These are phyloP conservation scores for Gleditsia sinensis DNA, from an alignment of 306 rosid genomes.

Conservation along the genomic window DNA sequence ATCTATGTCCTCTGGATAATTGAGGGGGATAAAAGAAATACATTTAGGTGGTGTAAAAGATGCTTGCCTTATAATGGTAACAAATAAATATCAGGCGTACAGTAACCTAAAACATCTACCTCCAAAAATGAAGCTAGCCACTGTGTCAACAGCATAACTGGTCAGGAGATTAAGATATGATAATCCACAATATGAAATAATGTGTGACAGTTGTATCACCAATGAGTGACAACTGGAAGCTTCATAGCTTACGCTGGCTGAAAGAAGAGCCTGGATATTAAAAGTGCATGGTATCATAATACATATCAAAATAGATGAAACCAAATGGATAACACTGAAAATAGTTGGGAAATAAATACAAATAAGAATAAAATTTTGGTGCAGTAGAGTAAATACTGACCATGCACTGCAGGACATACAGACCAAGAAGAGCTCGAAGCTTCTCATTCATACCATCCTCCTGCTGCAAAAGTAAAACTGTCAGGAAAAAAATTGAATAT, in stretches of 20 bases:
- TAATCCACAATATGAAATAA: conserved; percentile 74
- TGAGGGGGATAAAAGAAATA: not conserved
- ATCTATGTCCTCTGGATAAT: conserved; percentile 65
- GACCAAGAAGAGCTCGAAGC: conserved; percentile 72
- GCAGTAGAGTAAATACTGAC: conserved; percentile 41
- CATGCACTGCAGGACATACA: conserved; percentile 74
- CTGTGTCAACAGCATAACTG: conserved; percentile 55
- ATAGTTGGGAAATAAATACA: conserved; percentile 14
- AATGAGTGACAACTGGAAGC: conserved; percentile 47
- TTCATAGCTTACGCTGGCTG: conserved; percentile 53
- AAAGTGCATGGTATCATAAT: conserved; percentile 29
- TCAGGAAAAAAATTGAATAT: conserved; percentile 26
- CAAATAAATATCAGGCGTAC: conserved; percentile 6
- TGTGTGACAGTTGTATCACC: conserved; percentile 55
- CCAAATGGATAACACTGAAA: not conserved
- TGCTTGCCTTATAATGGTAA: conserved; percentile 13
- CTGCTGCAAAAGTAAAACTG: conserved; percentile 43
- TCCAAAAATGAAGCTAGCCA: conserved; percentile 50
- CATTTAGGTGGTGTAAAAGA: not conserved
- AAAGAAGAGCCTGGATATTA: conserved; percentile 68
- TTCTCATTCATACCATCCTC: conserved; percentile 58
- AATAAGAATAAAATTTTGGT: not conserved
- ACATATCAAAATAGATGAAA: conserved; percentile 6
- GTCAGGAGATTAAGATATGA: conserved; percentile 71
- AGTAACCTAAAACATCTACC: conserved; percentile 50